These are phyloP conservation scores for Leccinum olivaceopallidum DNA, from an alignment of 768 basidiomycete species.

Conservation along the genomic window DNA sequence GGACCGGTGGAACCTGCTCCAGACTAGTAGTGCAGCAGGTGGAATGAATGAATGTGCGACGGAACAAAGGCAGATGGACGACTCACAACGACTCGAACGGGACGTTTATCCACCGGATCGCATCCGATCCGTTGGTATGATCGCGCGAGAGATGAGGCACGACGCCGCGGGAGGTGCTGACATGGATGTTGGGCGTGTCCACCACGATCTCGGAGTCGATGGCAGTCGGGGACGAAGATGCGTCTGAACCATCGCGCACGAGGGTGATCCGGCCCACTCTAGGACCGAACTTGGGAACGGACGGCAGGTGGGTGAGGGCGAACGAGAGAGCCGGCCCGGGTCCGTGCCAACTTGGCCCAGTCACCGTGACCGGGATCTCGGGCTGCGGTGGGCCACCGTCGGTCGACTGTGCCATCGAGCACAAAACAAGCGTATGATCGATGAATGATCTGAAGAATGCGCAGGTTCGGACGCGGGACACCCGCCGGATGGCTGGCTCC, in stretches of 20 bases:
- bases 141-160: constrained; percentile 75
- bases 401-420: constrained; percentile 11
- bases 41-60: neutral
- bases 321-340: constrained; percentile 21
- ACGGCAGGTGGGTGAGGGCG: constrained; percentile 3
- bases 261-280: constrained; percentile 27
- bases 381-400: neutral
- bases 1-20: constrained; percentile 66
- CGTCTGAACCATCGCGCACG: constrained; percentile 8
- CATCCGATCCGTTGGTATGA: constrained; percentile 44
- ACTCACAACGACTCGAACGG: constrained; percentile 85
- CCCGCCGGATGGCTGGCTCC: neutral
- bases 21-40: constrained; percentile 40
- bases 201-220: constrained; percentile 36
- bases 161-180: constrained; percentile 69
- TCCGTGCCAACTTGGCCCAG: neutral
- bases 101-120: constrained; percentile 64
- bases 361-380: neutral
- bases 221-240: neutral
- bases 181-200: constrained; percentile 61
- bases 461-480: too few relatives aligned
- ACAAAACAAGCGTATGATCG: neutral
- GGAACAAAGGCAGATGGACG: neutral
- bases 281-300: constrained; percentile 24
- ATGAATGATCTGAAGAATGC: neutral